A percentile compares a stretch with the other conserved stretches of the same genome.
phyloP scores from a whole-genome alignment of 2,329 filamentous ascomycete genomes.

The Exophiala spinifera region DNA sequence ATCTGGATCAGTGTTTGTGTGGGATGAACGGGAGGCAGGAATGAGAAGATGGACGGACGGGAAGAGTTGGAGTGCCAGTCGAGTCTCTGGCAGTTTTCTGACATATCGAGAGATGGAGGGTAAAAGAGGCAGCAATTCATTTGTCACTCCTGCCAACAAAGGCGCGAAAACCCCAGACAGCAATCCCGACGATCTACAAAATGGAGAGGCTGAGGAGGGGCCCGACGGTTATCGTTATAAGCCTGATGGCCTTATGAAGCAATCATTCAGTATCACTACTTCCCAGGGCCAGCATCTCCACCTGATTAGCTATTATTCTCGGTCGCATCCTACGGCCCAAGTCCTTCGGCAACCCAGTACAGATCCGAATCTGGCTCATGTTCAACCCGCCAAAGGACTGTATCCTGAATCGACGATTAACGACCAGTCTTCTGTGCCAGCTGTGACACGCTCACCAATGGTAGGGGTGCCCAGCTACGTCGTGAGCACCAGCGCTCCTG shows the following conservation, averaged over 20 bases:
- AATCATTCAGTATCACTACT: slow-evolving; percentile 98
- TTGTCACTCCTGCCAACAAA: slow-evolving; percentile 55
- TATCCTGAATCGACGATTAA: slow-evolving; percentile 95
- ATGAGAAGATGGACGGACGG: slow-evolving; percentile 99
- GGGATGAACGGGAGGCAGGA: slow-evolving; percentile 96
- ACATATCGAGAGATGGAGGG: slow-evolving; percentile 99
- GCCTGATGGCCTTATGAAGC: slow-evolving; percentile 96
- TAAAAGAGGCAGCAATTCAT: slow-evolving; percentile 76
- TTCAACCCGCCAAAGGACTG: slow-evolving; percentile 87
- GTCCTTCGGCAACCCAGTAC: slow-evolving; percentile 77
- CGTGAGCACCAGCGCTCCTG: slow-evolving; percentile 52
- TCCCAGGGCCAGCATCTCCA: slow-evolving; percentile 87
- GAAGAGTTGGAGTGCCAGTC: slow-evolving; percentile 97
- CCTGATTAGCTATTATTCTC: slow-evolving; percentile 93
- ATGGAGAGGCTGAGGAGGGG: slow-evolving; percentile 63
- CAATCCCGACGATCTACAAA: slow-evolving; percentile 72
- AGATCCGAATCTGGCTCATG: slow-evolving; percentile 75
- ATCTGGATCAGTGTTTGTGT: slow-evolving; percentile 98
- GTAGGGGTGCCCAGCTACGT: slow-evolving; percentile 53
- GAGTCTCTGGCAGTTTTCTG: slow-evolving; percentile 94
- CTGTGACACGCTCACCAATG: slow-evolving; percentile 73
- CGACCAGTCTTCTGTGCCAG: slow-evolving; percentile 75
- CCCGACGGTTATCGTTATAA: slow-evolving; percentile 93
- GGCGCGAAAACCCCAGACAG: slow-evolving; percentile 80
- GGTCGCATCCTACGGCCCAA: slow-evolving; percentile 68